Conservation (phyloP, 2,329 filamentous ascomycete genomes). For the Botrytis fragariae region DNA sequence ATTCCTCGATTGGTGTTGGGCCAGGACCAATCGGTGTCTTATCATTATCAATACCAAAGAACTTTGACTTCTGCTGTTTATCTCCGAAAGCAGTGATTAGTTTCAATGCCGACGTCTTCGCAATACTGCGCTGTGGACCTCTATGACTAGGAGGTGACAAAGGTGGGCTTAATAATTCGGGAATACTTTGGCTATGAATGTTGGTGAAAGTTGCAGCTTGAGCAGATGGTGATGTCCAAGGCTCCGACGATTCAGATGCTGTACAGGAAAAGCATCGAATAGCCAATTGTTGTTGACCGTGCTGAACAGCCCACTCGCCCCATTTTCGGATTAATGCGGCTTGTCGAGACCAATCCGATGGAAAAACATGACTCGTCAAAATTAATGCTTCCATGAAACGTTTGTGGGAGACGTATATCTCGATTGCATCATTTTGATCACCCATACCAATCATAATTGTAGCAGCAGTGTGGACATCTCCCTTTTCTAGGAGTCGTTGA, state of each 20-base stretch:
- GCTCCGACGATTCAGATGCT: slow-evolving; percentile 77
- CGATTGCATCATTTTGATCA: slow-evolving; percentile 90
- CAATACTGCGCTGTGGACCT: slow-evolving; percentile 61
- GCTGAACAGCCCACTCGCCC: slow-evolving; percentile 87
- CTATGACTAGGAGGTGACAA: slow-evolving; percentile 68
- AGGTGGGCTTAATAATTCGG: slow-evolving; percentile 65
- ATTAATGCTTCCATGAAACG: slow-evolving; percentile 91
- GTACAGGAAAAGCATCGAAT: slow-evolving; percentile 93
- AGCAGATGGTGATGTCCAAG: slow-evolving; percentile 84
- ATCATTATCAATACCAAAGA: slow-evolving; percentile 58
- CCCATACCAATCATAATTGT: slow-evolving; percentile 91
- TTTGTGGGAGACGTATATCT: slow-evolving; percentile 90
- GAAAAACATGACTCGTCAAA: slow-evolving; percentile 78
- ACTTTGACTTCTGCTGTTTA: slow-evolving; percentile 58
- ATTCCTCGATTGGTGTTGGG: slow-evolving; percentile 85
- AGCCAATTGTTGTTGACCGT: slow-evolving; percentile 84
- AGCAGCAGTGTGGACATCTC: slow-evolving; percentile 87
- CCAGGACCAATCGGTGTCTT: slow-evolving; percentile 75
- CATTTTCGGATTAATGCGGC: slow-evolving; percentile 86
- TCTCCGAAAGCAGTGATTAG: slow-evolving; percentile 87
- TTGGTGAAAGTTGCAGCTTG: slow-evolving; percentile 57
- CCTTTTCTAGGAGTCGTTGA: slow-evolving; percentile 82
- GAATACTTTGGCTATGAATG: slow-evolving; percentile 56
- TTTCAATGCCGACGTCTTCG: slow-evolving; percentile 81
- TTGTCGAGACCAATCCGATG: slow-evolving; percentile 87